These are phyloP conservation scores for Aspergillus nidulans DNA, from an alignment of 495 filamentous ascomycete species.

Conservation along the genomic window DNA sequence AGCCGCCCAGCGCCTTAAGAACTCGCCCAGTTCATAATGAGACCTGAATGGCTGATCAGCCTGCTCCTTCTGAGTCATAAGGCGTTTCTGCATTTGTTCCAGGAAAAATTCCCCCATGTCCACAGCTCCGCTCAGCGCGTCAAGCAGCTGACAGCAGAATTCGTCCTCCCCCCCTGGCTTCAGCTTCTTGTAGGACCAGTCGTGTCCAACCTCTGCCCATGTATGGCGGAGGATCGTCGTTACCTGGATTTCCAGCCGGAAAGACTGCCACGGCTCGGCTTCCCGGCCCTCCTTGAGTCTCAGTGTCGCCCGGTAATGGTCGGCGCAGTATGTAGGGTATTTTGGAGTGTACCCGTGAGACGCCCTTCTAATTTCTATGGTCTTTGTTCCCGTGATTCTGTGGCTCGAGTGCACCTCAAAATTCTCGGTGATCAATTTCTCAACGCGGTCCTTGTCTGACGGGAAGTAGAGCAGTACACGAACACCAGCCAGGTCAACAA, in stretches of 20 bases:
- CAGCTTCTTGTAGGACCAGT: slow-evolving; percentile 1
- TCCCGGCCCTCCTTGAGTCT: neutral
- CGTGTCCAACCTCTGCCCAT: neutral
- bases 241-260: slow-evolving; percentile 1
- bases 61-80: neutral
- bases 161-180: neutral
- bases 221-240: neutral
- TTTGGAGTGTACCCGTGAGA: neutral
- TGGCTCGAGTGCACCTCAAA: neutral
- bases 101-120: neutral
- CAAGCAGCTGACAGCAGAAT: neutral
- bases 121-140: neutral
- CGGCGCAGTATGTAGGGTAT: neutral
- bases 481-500: slow-evolving; percentile 2
- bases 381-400: neutral
- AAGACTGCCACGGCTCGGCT: neutral
- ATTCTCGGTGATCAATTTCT: neutral
- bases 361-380: neutral
- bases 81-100: neutral
- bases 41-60: neutral
- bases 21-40: neutral
- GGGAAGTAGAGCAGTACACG: neutral
- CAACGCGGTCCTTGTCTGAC: slow-evolving; percentile 2
- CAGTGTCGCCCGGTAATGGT: neutral
- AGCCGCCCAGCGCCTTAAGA: neutral